These are phyloP conservation scores for Crithidia expoeki DNA, from an alignment of 208 protist genomes.

Conservation along the genomic window DNA sequence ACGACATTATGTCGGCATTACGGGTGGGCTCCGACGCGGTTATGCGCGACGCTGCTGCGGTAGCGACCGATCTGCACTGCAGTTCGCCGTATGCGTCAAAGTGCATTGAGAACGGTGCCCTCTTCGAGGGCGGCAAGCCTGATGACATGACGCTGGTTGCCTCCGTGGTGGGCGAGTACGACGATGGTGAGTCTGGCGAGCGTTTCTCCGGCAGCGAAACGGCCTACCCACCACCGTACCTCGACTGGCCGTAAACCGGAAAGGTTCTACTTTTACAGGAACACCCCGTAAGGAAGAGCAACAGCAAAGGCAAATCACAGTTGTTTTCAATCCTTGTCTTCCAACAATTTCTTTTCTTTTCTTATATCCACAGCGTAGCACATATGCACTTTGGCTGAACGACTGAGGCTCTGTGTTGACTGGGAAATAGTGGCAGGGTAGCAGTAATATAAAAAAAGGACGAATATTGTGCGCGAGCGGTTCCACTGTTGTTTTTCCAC, in stretches of 20 bases:
- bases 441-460: too few species aligned
- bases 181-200: constrained; percentile 45
- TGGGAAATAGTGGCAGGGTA: too few species aligned
- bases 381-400: too few species aligned
- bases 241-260: constrained; percentile 57
- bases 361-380: too few species aligned
- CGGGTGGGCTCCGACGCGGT: constrained; percentile 37
- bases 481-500: too few species aligned
- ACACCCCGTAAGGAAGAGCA: neutral
- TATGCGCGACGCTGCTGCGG: constrained; percentile 37
- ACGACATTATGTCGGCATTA: constrained; percentile 58
- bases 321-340: too few species aligned
- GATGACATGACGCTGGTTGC: constrained; percentile 79
- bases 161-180: constrained; percentile 60
- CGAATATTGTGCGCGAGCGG: too few species aligned
- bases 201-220: constrained; percentile 47
- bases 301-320: too few species aligned
- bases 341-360: too few species aligned
- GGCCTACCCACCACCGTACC: constrained; percentile 56
- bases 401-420: too few species aligned
- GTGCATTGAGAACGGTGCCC: constrained; percentile 61
- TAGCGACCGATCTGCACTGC: constrained; percentile 50
- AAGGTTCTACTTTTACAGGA: neutral
- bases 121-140: constrained; percentile 78
- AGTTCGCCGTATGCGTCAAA: constrained; percentile 70